These are phyloP conservation scores for Vachellia pachyceras DNA, from an alignment of 306 rosid species.

Conservation along the genomic window DNA sequence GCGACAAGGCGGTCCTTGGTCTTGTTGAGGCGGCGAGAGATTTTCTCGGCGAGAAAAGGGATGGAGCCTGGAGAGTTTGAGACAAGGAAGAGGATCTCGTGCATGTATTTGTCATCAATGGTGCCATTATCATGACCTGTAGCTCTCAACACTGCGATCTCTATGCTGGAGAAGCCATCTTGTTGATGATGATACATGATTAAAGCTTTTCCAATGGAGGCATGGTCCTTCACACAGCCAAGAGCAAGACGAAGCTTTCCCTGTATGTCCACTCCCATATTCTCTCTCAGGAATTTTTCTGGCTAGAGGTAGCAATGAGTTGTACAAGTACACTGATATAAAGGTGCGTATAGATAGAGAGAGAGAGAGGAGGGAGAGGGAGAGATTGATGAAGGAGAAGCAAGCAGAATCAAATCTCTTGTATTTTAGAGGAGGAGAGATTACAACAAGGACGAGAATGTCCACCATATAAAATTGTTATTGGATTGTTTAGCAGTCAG, in stretches of 20 bases:
- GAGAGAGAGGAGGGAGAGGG: neutral
- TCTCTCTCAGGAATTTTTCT: constrained; percentile 28
- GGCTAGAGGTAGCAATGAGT: constrained; percentile 32
- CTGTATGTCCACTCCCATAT: constrained; percentile 57
- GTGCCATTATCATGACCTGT: constrained; percentile 57
- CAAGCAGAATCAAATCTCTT: constrained; percentile 56
- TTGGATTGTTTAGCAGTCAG: constrained; percentile 38
- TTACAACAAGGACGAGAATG: constrained; percentile 45
- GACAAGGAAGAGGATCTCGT: constrained; percentile 68
- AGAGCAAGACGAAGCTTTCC: constrained; percentile 54
- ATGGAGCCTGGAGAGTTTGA: constrained; percentile 60
- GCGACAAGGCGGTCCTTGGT: constrained; percentile 60
- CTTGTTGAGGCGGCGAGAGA: constrained; percentile 58
- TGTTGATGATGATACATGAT: constrained; percentile 47
- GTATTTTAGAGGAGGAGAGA: constrained; percentile 36
- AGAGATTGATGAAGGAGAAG: constrained; percentile 26
- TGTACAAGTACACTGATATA: constrained; percentile 44
- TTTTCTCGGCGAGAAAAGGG: constrained; percentile 59
- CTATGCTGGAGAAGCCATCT: constrained; percentile 61
- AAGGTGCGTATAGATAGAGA: neutral
- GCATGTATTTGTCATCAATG: constrained; percentile 67
- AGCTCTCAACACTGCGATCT: constrained; percentile 61
- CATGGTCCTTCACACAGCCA: constrained; percentile 64
- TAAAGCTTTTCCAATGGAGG: constrained; percentile 69
- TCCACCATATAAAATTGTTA: constrained; percentile 36